A percentile compares a stretch with the other conserved stretches of the same genome.
These are phyloP conservation scores for Metschnikowia lochheadii DNA, from an alignment of 805 yeast species.

Conservation along the genomic window DNA sequence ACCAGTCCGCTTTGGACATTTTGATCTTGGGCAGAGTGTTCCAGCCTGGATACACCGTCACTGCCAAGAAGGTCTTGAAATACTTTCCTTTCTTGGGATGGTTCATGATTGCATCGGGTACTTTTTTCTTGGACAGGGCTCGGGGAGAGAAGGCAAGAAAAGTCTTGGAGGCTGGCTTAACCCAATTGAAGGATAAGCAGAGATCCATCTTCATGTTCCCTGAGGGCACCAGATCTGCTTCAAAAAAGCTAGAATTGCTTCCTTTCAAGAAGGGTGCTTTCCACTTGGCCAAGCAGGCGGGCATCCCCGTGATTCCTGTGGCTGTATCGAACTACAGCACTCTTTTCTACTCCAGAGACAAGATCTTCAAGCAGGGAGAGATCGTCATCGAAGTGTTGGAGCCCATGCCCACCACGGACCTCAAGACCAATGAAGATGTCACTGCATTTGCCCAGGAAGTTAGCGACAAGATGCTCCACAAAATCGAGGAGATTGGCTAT, in stretches of 20 bases:
- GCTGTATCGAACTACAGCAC: slow-evolving; percentile 84
- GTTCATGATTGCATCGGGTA: slow-evolving; percentile 91
- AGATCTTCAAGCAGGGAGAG: slow-evolving; percentile 71
- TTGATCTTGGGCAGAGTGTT: slow-evolving; percentile 76
- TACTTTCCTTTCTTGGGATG: slow-evolving; percentile 91
- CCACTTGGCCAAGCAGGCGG: slow-evolving; percentile 92
- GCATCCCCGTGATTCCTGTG: slow-evolving; percentile 83
- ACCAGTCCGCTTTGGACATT: slow-evolving; percentile 87
- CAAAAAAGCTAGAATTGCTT: slow-evolving; percentile 60
- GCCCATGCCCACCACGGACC: slow-evolving; percentile 68
- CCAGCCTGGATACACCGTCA: slow-evolving; percentile 85
- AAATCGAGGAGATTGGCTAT: slow-evolving; percentile 41
- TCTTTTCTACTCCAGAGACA: slow-evolving; percentile 55
- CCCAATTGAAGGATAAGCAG: slow-evolving; percentile 53
- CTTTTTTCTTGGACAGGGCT: slow-evolving; percentile 84
- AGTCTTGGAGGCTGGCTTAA: slow-evolving; percentile 69
- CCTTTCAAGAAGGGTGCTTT: slow-evolving; percentile 98
- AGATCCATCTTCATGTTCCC: slow-evolving; percentile 89
- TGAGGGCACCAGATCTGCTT: slow-evolving; percentile 92
- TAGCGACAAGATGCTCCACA: slow-evolving; percentile 52
- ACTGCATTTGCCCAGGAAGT: slow-evolving; percentile 53
- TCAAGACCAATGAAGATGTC: slow-evolving; percentile 66
- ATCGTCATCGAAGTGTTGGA: slow-evolving; percentile 75
- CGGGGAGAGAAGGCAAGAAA: slow-evolving; percentile 70
- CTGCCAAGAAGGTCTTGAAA: slow-evolving; percentile 82